phyloP scores from a whole-genome alignment of 1,139 yeast species.

The Sugiyamaella sp. region DNA sequence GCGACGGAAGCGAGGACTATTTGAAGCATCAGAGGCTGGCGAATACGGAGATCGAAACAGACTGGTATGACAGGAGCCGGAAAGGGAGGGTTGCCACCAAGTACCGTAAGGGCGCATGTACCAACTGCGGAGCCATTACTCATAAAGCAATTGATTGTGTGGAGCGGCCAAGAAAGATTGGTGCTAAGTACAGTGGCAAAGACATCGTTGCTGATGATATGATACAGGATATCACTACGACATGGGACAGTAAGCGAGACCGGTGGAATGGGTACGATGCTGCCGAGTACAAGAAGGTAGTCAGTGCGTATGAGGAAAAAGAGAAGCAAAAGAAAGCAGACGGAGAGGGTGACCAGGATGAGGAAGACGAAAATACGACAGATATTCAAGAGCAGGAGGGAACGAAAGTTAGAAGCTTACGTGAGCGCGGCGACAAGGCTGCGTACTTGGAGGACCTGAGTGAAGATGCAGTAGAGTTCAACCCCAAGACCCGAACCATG shows the following conservation, averaged over 20 bases:
- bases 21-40: slow-evolving; percentile 56
- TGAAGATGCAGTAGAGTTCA: slow-evolving; percentile 20
- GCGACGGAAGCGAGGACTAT: slow-evolving; percentile 41
- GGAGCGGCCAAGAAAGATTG: slow-evolving; percentile 52
- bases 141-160: slow-evolving; percentile 54
- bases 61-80: slow-evolving; percentile 41
- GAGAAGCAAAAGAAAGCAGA: slow-evolving; percentile 39
- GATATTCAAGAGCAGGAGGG: background rate
- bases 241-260: slow-evolving; percentile 69
- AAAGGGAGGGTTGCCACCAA: slow-evolving; percentile 38
- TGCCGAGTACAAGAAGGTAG: slow-evolving; percentile 57
- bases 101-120: slow-evolving; percentile 50
- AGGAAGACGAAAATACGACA: slow-evolving; percentile 24
- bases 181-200: slow-evolving; percentile 43
- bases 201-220: slow-evolving; percentile 39
- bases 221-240: slow-evolving; percentile 41
- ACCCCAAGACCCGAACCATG: slow-evolving; percentile 43
- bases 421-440: slow-evolving; percentile 59
- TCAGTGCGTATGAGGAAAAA: slow-evolving; percentile 50
- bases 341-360: slow-evolving; percentile 40
- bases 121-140: slow-evolving; percentile 55
- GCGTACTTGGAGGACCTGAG: slow-evolving; percentile 50
- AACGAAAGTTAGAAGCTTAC: slow-evolving; percentile 36
- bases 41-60: slow-evolving; percentile 34
- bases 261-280: slow-evolving; percentile 76